phyloP scores from a whole-genome alignment of 768 basidiomycete species.

The Russula lepida region DNA sequence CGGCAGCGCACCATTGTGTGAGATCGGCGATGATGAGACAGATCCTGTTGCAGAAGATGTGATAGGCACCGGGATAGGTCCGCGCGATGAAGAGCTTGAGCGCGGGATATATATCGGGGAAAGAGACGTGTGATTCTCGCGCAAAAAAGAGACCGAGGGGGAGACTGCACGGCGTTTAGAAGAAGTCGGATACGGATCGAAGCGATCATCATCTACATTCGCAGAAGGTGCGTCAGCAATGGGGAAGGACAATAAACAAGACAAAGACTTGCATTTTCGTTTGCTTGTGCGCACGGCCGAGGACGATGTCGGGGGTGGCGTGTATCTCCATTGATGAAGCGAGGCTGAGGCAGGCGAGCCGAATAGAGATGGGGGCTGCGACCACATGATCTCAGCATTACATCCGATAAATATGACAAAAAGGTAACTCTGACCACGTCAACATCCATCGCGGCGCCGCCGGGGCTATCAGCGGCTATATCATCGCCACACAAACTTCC shows the following conservation, averaged over 20 bases:
- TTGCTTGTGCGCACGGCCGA: constrained; percentile 74
- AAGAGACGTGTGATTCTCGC: constrained; percentile 49
- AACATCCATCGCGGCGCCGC: constrained; percentile 51
- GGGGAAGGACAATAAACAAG: not conserved
- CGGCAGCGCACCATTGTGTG: constrained; percentile 38
- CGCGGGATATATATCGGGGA: constrained; percentile 42
- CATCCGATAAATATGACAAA: constrained; percentile 13
- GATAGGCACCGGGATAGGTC: constrained; percentile 60
- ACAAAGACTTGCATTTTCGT: constrained; percentile 54
- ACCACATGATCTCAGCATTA: constrained; percentile 30
- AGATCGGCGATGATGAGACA: constrained; percentile 65
- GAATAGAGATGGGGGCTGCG: constrained; percentile 48
- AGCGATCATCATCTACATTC: constrained; percentile 65
- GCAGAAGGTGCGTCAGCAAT: not conserved
- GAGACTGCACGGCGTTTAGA: constrained; percentile 79
- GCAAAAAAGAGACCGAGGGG: constrained; percentile 61
- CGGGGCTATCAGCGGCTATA: constrained; percentile 56
- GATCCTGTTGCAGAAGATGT: constrained; percentile 53
- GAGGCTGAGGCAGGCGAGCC: constrained; percentile 42
- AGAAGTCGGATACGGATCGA: constrained; percentile 72
- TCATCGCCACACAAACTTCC: constrained; percentile 74
- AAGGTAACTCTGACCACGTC: constrained; percentile 49
- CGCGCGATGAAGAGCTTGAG: constrained; percentile 28
- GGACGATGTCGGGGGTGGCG: constrained; percentile 62
- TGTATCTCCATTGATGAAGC: constrained; percentile 67